These are phyloP conservation scores for Pelargonium nanum DNA, from an alignment of 345 rosid species.

Conservation along the genomic window DNA sequence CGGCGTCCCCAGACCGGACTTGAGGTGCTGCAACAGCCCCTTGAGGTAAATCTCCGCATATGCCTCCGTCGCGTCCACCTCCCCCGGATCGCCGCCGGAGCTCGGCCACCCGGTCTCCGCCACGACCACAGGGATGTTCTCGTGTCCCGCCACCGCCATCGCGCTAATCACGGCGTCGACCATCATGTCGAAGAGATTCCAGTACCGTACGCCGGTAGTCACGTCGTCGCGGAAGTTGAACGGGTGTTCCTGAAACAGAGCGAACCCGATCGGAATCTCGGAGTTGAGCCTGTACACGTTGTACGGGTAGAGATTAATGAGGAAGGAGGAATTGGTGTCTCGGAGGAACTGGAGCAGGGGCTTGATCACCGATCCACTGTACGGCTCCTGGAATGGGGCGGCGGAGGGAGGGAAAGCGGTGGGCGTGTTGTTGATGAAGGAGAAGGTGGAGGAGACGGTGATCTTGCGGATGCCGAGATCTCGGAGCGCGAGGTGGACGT, in stretches of 20 bases:
- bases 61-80: slow-evolving; percentile 56
- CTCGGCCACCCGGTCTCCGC: slow-evolving; percentile 97
- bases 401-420: slow-evolving; percentile 77
- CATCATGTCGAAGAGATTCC: slow-evolving; percentile 88
- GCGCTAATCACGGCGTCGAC: slow-evolving; percentile 63
- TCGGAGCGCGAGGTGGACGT: slow-evolving; percentile 39
- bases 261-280: slow-evolving; percentile 74
- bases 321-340: slow-evolving; percentile 64
- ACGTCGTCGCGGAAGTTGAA: slow-evolving; percentile 73
- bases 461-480: slow-evolving; percentile 59
- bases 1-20: slow-evolving; percentile 63
- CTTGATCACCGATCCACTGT: slow-evolving; percentile 37
- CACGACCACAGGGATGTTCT: slow-evolving; percentile 62
- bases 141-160: slow-evolving; percentile 71
- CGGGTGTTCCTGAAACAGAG: slow-evolving; percentile 65
- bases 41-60: slow-evolving; percentile 62
- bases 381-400: slow-evolving; percentile 58
- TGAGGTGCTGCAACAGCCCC: slow-evolving; percentile 53
- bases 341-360: slow-evolving; percentile 72
- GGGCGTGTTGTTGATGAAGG: slow-evolving; percentile 55
- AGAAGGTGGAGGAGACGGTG: slow-evolving; percentile 72
- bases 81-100: slow-evolving; percentile 38
- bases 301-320: slow-evolving; percentile 75
- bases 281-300: slow-evolving; percentile 53
- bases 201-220: slow-evolving; percentile 66